Evolutionary conservation across 768 basidiomycete species (phyloP).

Genomic region (Paxillus ammoniavirescens): DNA sequence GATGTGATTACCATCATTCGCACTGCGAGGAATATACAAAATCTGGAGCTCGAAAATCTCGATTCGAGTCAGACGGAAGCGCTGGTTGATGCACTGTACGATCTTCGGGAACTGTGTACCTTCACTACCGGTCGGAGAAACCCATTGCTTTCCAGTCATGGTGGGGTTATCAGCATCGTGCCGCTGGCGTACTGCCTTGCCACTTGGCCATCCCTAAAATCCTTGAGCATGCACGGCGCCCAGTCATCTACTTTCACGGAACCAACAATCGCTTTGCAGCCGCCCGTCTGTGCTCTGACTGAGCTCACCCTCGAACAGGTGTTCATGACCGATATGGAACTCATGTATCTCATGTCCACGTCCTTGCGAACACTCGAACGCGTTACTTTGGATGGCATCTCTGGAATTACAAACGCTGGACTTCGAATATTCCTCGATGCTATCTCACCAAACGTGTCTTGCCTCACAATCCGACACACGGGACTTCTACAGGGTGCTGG

Average conservation of each 20-base stretch:
- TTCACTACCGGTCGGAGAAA: background rate
- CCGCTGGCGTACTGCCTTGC: slow-evolving; percentile 1
- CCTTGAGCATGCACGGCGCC: background rate
- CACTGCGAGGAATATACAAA: slow-evolving; percentile 1
- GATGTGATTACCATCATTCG: background rate
- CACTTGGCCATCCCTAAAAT: background rate
- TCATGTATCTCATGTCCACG: background rate
- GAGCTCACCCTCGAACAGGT: background rate
- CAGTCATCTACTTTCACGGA: background rate
- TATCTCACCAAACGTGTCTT: background rate
- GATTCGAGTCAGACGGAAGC: background rate
- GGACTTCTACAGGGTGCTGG: background rate
- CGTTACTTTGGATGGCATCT: background rate
- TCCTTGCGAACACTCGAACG: background rate
- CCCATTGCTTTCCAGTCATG: background rate
- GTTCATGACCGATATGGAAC: background rate
- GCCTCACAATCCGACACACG: background rate
- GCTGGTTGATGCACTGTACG: background rate
- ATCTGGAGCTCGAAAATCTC: background rate
- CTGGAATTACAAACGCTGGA: background rate
- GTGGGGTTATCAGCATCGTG: background rate
- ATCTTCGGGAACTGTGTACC: background rate
- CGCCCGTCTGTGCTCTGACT: slow-evolving; percentile 2
- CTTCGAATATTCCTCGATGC: background rate
- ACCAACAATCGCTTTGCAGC: background rate